These are phyloP conservation scores for Schizophyllum amplum DNA, from an alignment of 1,284 basidiomycete genomes.

Conservation along the genomic window DNA sequence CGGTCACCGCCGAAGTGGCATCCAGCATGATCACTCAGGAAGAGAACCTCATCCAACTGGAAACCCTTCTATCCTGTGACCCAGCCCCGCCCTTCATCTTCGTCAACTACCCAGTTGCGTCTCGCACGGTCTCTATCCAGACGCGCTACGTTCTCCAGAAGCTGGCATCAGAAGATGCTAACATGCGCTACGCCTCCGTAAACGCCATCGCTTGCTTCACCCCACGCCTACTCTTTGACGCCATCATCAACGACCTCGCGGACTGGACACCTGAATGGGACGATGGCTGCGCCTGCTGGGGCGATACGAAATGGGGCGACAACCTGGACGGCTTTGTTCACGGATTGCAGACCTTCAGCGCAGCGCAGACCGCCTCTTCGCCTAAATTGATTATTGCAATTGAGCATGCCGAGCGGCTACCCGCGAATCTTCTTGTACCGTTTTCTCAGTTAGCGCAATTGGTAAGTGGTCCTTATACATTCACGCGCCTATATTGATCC, in stretches of 20 bases:
- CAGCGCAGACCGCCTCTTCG: not conserved
- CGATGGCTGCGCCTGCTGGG: constrained; percentile 55
- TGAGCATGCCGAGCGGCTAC: constrained; percentile 64
- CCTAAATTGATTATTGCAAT: constrained; percentile 50
- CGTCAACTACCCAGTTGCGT: not conserved
- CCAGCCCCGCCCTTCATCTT: not conserved
- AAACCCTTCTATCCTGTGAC: not conserved
- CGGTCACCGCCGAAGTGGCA: not conserved
- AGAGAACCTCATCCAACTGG: not conserved
- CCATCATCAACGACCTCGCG: constrained; percentile 52
- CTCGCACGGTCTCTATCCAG: not conserved
- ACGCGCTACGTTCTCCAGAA: not conserved
- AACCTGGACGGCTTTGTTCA: constrained; percentile 64
- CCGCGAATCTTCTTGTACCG: constrained; percentile 61
- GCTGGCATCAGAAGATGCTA: not conserved
- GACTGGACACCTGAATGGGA: constrained; percentile 47
- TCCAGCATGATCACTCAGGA: not conserved
- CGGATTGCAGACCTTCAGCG: constrained; percentile 34
- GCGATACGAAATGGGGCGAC: constrained; percentile 39
- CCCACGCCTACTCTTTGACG: constrained; percentile 60
- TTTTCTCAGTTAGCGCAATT: constrained; percentile 67
- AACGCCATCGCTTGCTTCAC: constrained; percentile 64
- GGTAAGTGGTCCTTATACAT: constrained; percentile 36
- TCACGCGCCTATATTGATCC: constrained; percentile 6
- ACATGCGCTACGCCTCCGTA: constrained; percentile 36